Percentiles rank a stretch among this genome's conserved stretches.
Conservation (phyloP, 805 yeast genomes). For the Starmerella bacillaris region DNA sequence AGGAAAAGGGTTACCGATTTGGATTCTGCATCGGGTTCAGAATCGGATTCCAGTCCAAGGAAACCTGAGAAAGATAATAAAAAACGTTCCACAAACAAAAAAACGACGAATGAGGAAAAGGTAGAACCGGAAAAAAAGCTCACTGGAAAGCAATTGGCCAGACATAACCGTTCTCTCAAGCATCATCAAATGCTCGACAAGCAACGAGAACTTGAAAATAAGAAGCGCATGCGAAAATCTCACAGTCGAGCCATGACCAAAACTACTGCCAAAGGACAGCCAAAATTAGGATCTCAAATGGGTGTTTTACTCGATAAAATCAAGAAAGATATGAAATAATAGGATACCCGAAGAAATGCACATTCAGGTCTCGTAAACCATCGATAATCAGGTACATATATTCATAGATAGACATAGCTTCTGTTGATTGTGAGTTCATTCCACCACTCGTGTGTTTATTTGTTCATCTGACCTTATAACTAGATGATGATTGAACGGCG, state of each 20-base stretch:
- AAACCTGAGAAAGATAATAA: constrained; percentile 9
- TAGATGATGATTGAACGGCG: too few species aligned
- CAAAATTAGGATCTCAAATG: constrained; percentile 78
- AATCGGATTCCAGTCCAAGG: too few species aligned
- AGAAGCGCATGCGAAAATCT: constrained; percentile 26
- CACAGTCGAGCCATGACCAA: constrained; percentile 31
- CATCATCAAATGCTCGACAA: constrained; percentile 27
- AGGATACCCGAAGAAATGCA: too few species aligned
- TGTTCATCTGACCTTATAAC: too few species aligned
- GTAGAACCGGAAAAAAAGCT: constrained; percentile 14
- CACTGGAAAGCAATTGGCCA: constrained; percentile 25
- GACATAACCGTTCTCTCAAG: constrained; percentile 29
- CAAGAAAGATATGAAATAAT: constrained; percentile 25
- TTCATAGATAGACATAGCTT: too few species aligned
- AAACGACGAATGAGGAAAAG: constrained; percentile 12
- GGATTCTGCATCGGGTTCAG: background rate
- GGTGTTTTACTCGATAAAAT: constrained; percentile 62
- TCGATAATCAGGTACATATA: too few species aligned
- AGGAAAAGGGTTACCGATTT: constrained; percentile 15
- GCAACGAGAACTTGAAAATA: constrained; percentile 28
- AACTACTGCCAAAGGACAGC: constrained; percentile 65
- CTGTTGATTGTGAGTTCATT: too few species aligned
- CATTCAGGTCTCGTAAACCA: too few species aligned
- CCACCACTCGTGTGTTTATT: too few species aligned
- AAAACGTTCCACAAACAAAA: constrained; percentile 8